phyloP scores from a whole-genome alignment of 2,329 filamentous ascomycete species.

The Thielaviopsis populi region DNA sequence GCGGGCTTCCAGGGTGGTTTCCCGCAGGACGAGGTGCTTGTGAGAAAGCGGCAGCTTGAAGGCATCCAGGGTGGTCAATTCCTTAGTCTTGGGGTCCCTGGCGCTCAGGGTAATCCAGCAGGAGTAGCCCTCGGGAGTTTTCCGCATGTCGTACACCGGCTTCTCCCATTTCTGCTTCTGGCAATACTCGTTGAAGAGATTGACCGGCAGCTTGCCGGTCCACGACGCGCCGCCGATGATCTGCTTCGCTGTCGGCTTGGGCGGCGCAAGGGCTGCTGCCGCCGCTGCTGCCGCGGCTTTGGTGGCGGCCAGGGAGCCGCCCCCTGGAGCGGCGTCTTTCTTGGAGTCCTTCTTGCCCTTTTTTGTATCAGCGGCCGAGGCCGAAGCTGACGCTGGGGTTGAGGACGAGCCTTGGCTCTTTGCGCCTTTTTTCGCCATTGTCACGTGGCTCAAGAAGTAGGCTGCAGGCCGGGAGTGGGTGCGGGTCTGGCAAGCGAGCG shows the following conservation, averaged over 20 bases:
- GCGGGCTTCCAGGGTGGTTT: conserved; percentile 74
- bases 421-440: conserved; percentile 14
- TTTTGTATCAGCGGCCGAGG: conserved; percentile 1
- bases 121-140: conserved; percentile 57
- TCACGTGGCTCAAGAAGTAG: background rate
- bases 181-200: conserved; percentile 83
- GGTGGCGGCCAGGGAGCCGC: conserved; percentile 4
- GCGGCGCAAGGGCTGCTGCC: conserved; percentile 27
- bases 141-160: conserved; percentile 75
- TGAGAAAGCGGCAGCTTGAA: conserved; percentile 67
- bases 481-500: background rate
- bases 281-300: conserved; percentile 9
- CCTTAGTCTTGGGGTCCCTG: conserved; percentile 68
- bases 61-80: conserved; percentile 58
- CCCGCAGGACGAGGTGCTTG: conserved; percentile 58
- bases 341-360: conserved; percentile 14
- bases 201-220: conserved; percentile 93
- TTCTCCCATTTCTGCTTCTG: conserved; percentile 93
- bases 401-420: conserved; percentile 8
- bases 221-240: conserved; percentile 89
- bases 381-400: background rate
- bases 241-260: conserved; percentile 54
- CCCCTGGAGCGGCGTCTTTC: background rate
- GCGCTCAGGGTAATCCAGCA: conserved; percentile 67
- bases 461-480: background rate